Evolutionary conservation across 345 rosid species (phyloP).

Genomic region (Arabidopsis thaliana): DNA sequence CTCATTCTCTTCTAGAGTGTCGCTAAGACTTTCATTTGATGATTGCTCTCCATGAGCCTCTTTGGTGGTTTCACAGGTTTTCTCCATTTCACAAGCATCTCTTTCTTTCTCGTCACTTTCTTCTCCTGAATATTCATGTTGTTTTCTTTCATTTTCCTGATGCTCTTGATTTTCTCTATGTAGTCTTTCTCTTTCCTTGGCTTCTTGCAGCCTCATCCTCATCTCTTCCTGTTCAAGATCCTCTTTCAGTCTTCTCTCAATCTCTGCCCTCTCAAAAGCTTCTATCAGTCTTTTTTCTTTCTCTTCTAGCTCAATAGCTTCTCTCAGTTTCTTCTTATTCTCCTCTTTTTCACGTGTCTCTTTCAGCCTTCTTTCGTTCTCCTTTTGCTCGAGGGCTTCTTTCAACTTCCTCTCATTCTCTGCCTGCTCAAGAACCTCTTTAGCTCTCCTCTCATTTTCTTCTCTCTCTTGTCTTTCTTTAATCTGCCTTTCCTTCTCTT

Average conservation of each 20-base stretch:
- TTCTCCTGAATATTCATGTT: constrained; percentile 43
- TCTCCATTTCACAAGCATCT: constrained; percentile 47
- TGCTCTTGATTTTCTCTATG: constrained; percentile 47
- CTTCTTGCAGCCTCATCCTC: constrained; percentile 39
- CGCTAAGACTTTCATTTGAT: constrained; percentile 36
- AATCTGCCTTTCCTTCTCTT: constrained; percentile 54
- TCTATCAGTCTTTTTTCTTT: constrained; percentile 44
- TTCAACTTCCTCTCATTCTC: constrained; percentile 47
- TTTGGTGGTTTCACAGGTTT: constrained; percentile 42
- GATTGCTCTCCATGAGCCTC: constrained; percentile 46
- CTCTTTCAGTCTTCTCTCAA: constrained; percentile 48
- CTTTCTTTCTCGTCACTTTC: constrained; percentile 48
- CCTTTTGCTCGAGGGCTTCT: constrained; percentile 46
- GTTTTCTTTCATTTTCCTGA: constrained; percentile 51
- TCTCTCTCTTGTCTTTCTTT: constrained; percentile 51
- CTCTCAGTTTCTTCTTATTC: constrained; percentile 46
- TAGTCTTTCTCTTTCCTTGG: constrained; percentile 38
- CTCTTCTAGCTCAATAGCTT: constrained; percentile 51
- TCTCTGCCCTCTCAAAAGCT: constrained; percentile 48
- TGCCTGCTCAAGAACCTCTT: constrained; percentile 48
- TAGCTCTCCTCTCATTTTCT: constrained; percentile 55
- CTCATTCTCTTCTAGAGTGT: constrained; percentile 44
- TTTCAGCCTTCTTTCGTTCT: constrained; percentile 6
- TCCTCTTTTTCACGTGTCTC: constrained; percentile 58
- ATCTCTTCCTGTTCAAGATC: constrained; percentile 43